Evolutionary conservation across 192 early-diverging fungal genomes (phyloP), one percentile per base, ranked within the genome.

Genomic region (Backusella parvicylindrica): DNA sequence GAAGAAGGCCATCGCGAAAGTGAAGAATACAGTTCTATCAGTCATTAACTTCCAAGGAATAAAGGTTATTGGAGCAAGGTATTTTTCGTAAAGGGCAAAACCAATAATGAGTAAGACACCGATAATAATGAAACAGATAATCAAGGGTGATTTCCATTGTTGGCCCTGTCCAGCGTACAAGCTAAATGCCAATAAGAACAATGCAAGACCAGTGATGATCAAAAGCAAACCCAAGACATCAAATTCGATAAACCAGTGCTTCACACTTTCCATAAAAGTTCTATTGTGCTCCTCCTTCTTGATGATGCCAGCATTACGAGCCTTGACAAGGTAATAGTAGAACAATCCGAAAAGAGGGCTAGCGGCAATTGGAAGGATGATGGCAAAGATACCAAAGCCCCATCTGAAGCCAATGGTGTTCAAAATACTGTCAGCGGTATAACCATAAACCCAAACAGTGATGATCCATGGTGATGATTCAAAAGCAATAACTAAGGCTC

Each of bases 371-470:
- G 74, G 74, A 47, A 75, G 26, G 5, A 75, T 9, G 15, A 75
- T 75, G 26, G 74, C 74, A 23, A 35, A 75, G 26, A 75, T 68
- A 47, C 74, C 74, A 23, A 67, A 75, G 30, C 74, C 74, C 74
- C 74, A 75, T 67, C 74, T 32, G 64, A 65, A 75, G 40, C 74
- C 74, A 30, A 65, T 65, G 0, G 38, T 65, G 13, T 23, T n/a
- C 32, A 73, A 60, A 15, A 73, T 60, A 28, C 72, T 60, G 26
- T 73, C 72, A 64, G 72, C 33, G 30, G 56, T 64, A 40, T 63
- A 37, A 73, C 53, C 72, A 6, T 50, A 73, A 30, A 64, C 30
- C 72, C 72, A 73, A 23, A 40, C 35, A 31, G 53, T 73, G 26
- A 64, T 41, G 38, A 73, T 37, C n/a, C 32, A 73, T 38, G 56